phyloP scores from a whole-genome alignment of 306 rosid species.

The Pterocarpus macrocarpus region DNA sequence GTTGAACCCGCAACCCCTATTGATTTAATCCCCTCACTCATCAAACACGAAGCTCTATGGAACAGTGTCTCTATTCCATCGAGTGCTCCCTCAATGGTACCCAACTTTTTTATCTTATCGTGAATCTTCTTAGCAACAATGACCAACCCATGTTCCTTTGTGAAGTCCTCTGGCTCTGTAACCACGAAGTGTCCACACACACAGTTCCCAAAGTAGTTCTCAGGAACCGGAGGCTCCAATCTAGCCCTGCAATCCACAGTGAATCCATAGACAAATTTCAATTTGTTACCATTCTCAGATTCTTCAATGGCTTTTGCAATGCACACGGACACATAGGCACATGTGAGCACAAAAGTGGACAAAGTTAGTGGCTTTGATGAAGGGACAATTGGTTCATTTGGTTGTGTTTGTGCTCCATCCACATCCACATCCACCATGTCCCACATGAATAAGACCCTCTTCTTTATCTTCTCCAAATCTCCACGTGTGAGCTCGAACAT shows the following conservation, averaged over 20 bases:
- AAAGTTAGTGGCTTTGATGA: background rate
- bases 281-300: background rate
- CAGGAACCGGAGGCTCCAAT: constrained; percentile 23
- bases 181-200: background rate
- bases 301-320: constrained; percentile 39
- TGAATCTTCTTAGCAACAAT: constrained; percentile 15
- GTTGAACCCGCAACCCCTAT: constrained; percentile 55
- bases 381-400: background rate
- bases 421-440: background rate
- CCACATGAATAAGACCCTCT: constrained; percentile 20
- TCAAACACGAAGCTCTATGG: background rate
- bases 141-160: constrained; percentile 39
- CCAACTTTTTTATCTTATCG: background rate
- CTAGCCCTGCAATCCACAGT: constrained; percentile 13
- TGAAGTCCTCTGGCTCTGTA: background rate
- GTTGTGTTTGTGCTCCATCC: background rate
- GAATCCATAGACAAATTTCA: background rate
- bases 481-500: constrained; percentile 43
- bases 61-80: constrained; percentile 13
- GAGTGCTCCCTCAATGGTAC: constrained; percentile 3
- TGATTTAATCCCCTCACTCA: background rate
- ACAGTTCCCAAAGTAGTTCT: constrained; percentile 35
- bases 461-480: constrained; percentile 43
- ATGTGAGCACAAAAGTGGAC: constrained; percentile 47
- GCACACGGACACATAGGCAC: constrained; percentile 44